A percentile compares a stretch with the other conserved stretches of the same genome.
Evolutionary conservation across 2,329 filamentous ascomycete genomes (phyloP).

Genomic region (Aspergillus sp.): DNA sequence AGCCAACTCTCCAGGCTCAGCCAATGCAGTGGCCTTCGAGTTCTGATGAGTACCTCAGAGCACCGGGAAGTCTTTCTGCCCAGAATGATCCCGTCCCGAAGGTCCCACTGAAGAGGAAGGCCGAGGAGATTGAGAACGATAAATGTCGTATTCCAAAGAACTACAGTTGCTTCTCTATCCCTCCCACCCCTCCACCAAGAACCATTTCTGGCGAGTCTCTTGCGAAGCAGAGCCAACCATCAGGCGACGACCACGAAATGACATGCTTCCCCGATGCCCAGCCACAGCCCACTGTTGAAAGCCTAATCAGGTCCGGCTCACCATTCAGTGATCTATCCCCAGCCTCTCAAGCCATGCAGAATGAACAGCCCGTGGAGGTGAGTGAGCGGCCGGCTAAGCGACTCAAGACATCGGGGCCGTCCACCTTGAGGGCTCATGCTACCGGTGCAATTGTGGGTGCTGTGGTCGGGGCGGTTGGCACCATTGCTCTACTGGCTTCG

Average conservation of each 20-base stretch:
- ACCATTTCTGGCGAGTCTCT: too few species aligned
- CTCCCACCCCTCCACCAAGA: too few species aligned
- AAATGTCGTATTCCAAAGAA: too few species aligned
- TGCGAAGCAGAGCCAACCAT: too few species aligned
- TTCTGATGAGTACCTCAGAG: background rate
- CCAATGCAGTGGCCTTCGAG: background rate
- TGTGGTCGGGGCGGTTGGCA: constrained; percentile 42
- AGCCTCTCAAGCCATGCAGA: background rate
- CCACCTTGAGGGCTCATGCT: constrained; percentile 35
- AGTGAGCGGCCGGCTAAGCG: constrained; percentile 28
- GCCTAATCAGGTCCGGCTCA: constrained; percentile 7
- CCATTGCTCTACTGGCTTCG: constrained; percentile 40
- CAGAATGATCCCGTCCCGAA: background rate
- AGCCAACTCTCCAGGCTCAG: too few species aligned
- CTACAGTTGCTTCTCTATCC: too few species aligned
- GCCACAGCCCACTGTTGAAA: constrained; percentile 13
- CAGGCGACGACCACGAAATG: constrained; percentile 1
- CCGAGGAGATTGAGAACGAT: constrained; percentile 24
- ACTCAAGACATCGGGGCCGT: constrained; percentile 20
- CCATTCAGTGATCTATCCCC: constrained; percentile 5
- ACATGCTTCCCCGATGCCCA: constrained; percentile 25
- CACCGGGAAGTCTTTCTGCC: background rate
- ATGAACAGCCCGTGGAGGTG: constrained; percentile 11
- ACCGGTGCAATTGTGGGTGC: constrained; percentile 40
- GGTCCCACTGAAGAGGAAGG: constrained; percentile 28